Evolutionary conservation across 2,329 filamentous ascomycete species (phyloP), one percentile per base, ranked within the genome.

Genomic region (Emydomyces testavorans): DNA sequence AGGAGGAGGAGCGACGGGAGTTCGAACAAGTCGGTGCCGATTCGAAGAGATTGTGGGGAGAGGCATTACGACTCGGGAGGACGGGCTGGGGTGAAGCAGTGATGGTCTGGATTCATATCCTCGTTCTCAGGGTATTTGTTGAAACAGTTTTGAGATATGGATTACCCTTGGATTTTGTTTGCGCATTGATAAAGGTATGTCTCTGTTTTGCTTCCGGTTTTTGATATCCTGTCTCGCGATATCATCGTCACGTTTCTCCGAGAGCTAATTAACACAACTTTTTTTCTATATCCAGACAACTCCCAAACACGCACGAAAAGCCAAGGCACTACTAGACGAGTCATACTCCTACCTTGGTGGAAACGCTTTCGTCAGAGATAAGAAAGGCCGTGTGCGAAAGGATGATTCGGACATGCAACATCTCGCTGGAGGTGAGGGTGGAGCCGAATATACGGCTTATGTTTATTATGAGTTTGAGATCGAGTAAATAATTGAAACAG

Each of bases 71-170:
- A 55, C 75, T 95, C 58, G 86, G 83, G 11, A 76, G 89, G 53
- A 94, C 87, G n/a, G 88, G 87, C 13, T 98, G 92, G 79, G 90
- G 87, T 62, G 92, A 98, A 70, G 83, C 83, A 53, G 87, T 94
- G 55, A 94, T 94, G 86, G 83, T 90, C 46, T 94, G 89, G 87
- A 77, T 94, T 42, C 92, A 98, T 62, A 84, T 94, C 23, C 73
- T 96, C 60, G 85, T 89, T 5, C 70, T 98, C 59, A 76, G 92
- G 46, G 89, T 96, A 16, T 98, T 96, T 66, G 92, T 98, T 16
- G 92, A 98, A 74, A 94, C 89, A 4, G 92, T 98, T n/a, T 72
- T 98, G 61, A 80, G 92, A 55, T 98, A 98, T 62, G 92, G 92
- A 23, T 67, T 98, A 58, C 92, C 92, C 40, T 70, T 95, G 54